Evolutionary conservation across 1,284 basidiomycete species (phyloP).

Genomic region (Pascua guehoae): DNA sequence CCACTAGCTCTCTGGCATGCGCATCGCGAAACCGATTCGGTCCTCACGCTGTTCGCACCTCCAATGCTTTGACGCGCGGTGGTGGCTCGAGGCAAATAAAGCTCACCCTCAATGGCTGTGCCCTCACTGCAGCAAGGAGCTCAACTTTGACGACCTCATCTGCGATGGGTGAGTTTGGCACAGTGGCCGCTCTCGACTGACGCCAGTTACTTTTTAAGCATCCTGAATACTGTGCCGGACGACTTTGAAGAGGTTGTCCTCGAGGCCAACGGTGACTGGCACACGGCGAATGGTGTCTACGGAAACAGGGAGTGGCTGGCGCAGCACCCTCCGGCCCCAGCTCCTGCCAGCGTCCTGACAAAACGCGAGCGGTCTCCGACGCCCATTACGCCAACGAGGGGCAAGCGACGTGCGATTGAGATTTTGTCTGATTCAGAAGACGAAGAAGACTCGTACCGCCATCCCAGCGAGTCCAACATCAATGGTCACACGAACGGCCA

Average conservation of each 20-base stretch:
- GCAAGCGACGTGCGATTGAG: conserved; percentile 55
- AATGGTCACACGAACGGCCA: conserved; percentile 5
- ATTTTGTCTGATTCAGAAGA: conserved; percentile 74
- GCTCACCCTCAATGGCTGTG: conserved; percentile 95
- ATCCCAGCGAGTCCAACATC: not conserved
- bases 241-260: conserved; percentile 86
- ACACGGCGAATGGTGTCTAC: conserved; percentile 79
- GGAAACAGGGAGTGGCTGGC: conserved; percentile 67
- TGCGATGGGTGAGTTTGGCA: conserved; percentile 72
- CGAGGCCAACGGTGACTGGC: conserved; percentile 93
- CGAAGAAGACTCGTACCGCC: conserved; percentile 57
- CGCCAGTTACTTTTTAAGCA: conserved; percentile 27
- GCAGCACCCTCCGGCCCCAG: conserved; percentile 3
- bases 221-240: conserved; percentile 55
- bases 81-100: conserved; percentile 93
- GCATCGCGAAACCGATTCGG: conserved; percentile 79
- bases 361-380: conserved; percentile 7
- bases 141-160: conserved; percentile 77
- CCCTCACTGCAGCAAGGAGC: conserved; percentile 82
- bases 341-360: not conserved
- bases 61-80: conserved; percentile 93
- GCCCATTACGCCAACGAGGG: conserved; percentile 3
- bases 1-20: conserved; percentile 75
- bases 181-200: conserved; percentile 1
- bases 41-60: conserved; percentile 81